Evolutionary conservation across 2,329 filamentous ascomycete species (phyloP).

Genomic region (Rhynchosporium agropyri): DNA sequence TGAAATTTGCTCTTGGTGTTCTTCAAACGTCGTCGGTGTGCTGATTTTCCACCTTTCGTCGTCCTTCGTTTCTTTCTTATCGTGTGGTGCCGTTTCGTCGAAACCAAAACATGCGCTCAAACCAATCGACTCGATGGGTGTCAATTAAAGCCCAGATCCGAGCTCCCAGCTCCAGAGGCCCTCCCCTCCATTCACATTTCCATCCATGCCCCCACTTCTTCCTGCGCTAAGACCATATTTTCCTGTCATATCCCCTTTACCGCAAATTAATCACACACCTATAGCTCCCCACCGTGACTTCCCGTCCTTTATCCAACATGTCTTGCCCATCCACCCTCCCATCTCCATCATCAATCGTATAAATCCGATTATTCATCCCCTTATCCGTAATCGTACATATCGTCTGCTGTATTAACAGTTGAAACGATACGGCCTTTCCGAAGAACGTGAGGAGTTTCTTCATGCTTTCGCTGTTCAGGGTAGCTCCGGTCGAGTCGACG

Average conservation of each 20-base stretch:
- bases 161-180: not conserved
- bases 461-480: slow-evolving; percentile 15
- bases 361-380: slow-evolving; percentile 1
- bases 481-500: slow-evolving; percentile 19
- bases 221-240: not conserved
- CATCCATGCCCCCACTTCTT: not conserved
- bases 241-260: not conserved
- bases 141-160: not conserved
- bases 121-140: too few species aligned
- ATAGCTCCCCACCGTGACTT: slow-evolving; percentile 16
- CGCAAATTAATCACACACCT: slow-evolving; percentile 21
- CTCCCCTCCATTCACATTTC: not conserved
- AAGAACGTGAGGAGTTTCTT: slow-evolving; percentile 24
- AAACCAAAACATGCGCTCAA: too few species aligned
- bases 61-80: too few species aligned
- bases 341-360: slow-evolving; percentile 12
- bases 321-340: slow-evolving; percentile 6
- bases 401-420: slow-evolving; percentile 16
- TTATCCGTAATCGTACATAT: slow-evolving; percentile 25
- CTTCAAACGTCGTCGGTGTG: too few species aligned
- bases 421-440: slow-evolving; percentile 14
- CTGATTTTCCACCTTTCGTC: too few species aligned
- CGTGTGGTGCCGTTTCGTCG: too few species aligned
- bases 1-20: too few species aligned
- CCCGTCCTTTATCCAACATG: slow-evolving; percentile 12